Evolutionary conservation across 495 filamentous ascomycete species (phyloP), one percentile per base, ranked within the genome.

Genomic region (Penicillium maclennaniae): DNA sequence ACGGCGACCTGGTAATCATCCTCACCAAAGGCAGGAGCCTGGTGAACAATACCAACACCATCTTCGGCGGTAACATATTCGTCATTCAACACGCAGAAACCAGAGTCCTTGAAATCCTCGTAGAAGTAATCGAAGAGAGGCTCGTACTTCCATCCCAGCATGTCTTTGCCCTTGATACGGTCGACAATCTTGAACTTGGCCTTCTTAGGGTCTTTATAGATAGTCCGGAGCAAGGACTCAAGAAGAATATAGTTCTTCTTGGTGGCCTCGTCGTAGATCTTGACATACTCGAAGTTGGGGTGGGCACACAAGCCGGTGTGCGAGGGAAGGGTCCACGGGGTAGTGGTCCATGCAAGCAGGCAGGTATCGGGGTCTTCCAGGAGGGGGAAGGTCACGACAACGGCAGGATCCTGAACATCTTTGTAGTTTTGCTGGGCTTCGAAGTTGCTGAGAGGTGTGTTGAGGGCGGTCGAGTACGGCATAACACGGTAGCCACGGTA

Each of bases 161-260:
- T 93, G 9, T 90, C 84, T 51, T 82, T 87, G 42, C 93, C 95
- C 71, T 85, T 91, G 51, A 95, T 70, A 56, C 85, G 89, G 38
- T 88, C 80, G 10, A 96, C 60, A 28, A 96, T 79, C 75, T 91
- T 93, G 73, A 85, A 97, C 63, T 97, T 96, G 40, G 92, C 92
- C 77, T 97, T 97, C 78, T 97, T 98, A 14, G 87, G 86, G 59
- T 96, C 91, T 70, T 97, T 97, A 72, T 97, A 97, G 7, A 97
- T 73, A 7, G 87, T 96, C 37, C 79, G 79, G 31, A 98, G 80
- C 16, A 95, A 79, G 47, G 87, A 85, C 65, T 97, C 92, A 10
- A 96, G 77, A 10, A 97, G 79, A 46, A 97, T 87, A 66, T 90
- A 98, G 57, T 95, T 80, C 63, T 88, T 92, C 19, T 86, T 86